Percentiles rank a stretch among this genome's conserved stretches.
These are phyloP conservation scores for Davidsoniella australis DNA, from an alignment of 2,329 filamentous ascomycete genomes.

Conservation along the genomic window DNA sequence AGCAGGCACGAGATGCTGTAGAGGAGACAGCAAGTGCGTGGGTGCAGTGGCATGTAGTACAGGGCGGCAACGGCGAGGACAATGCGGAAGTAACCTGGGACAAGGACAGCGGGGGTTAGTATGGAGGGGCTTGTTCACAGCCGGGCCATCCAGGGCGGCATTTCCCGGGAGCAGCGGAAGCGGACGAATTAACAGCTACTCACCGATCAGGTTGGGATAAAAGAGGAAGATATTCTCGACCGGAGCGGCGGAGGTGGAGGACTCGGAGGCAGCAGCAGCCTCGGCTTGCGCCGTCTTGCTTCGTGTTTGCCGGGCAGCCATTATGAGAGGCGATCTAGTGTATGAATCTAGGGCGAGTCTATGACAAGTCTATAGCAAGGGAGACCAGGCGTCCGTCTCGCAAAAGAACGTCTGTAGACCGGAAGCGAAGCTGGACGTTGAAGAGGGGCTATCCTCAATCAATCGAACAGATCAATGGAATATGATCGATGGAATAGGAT, in stretches of 20 bases:
- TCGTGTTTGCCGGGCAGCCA: slow-evolving; percentile 14
- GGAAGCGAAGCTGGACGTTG: background rate
- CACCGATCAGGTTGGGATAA: slow-evolving; percentile 68
- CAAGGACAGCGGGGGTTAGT: background rate
- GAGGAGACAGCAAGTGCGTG: slow-evolving; percentile 78
- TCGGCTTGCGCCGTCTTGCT: slow-evolving; percentile 15
- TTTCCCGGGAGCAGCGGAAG: background rate
- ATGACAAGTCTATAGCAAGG: background rate
- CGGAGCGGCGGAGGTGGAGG: slow-evolving; percentile 21
- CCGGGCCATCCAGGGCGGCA: background rate
- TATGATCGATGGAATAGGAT: too few relatives aligned
- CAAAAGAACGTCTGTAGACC: background rate
- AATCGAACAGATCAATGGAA: too few relatives aligned
- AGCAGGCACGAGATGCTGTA: slow-evolving; percentile 92
- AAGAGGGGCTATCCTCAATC: background rate
- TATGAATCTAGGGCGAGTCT: too few relatives aligned
- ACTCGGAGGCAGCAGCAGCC: slow-evolving; percentile 12
- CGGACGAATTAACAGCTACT: slow-evolving; percentile 14
- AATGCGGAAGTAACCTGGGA: slow-evolving; percentile 56
- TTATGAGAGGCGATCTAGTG: background rate
- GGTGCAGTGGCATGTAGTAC: slow-evolving; percentile 98
- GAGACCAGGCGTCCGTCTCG: background rate
- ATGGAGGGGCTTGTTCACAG: background rate
- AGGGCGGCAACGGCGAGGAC: slow-evolving; percentile 75
- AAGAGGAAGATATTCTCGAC: slow-evolving; percentile 69